These are phyloP conservation scores for Fusarium xyrophilum DNA, from an alignment of 2,329 filamentous ascomycete species.

Conservation along the genomic window DNA sequence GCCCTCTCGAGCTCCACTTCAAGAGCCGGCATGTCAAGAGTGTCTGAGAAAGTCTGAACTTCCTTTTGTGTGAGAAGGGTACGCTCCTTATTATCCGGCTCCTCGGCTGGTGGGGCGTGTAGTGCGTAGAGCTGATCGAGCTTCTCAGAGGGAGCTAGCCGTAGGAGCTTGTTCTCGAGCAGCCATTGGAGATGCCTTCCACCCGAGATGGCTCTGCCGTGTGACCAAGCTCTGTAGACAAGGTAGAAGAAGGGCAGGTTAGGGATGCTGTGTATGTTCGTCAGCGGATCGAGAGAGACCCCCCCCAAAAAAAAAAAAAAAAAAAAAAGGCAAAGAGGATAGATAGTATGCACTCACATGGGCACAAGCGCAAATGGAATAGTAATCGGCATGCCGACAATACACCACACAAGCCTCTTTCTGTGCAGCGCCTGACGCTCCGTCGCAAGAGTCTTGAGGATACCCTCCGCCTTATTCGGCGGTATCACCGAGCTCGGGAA, in stretches of 20 bases:
- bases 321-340: neutral
- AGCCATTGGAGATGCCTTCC: conserved; percentile 87
- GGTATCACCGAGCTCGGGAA: conserved; percentile 78
- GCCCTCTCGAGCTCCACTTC: conserved; percentile 77
- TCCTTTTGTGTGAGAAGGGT: conserved; percentile 59
- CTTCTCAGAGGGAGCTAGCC: conserved; percentile 67
- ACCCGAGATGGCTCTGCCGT: conserved; percentile 85
- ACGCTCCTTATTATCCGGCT: conserved; percentile 43
- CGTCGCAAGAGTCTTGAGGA: conserved; percentile 75
- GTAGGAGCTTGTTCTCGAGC: conserved; percentile 73
- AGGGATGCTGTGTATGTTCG: conserved; percentile 67
- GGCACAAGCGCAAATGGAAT: conserved; percentile 84
- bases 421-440: conserved; percentile 82
- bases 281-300: neutral
- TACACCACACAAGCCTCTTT: conserved; percentile 78
- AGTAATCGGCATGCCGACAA: conserved; percentile 82
- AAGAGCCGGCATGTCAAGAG: conserved; percentile 72
- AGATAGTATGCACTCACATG: conserved; percentile 67
- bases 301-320: too few relatives aligned
- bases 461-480: conserved; percentile 64
- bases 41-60: conserved; percentile 64
- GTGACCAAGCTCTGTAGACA: conserved; percentile 87
- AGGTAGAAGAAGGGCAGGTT: conserved; percentile 98
- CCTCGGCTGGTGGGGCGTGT: conserved; percentile 43
- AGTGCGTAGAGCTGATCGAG: conserved; percentile 77